Evolutionary conservation across 495 filamentous ascomycete species (phyloP).

Genomic region (Filosporella fistucella): DNA sequence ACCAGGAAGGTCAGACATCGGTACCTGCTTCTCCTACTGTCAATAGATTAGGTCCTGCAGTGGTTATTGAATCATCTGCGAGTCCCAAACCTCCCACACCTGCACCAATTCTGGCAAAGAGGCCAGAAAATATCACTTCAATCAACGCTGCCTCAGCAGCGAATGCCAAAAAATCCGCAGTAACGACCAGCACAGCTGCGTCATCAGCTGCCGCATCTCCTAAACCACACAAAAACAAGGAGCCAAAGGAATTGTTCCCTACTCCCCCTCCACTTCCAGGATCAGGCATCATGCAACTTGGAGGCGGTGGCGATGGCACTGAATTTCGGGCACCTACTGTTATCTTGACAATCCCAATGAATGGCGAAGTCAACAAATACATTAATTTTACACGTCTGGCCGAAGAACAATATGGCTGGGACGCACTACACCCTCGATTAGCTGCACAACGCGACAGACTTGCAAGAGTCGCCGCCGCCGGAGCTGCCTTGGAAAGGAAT

Average conservation of each 20-base stretch:
- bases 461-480: conserved; percentile 76
- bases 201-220: conserved; percentile 56
- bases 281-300: conserved; percentile 60
- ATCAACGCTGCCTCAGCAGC: conserved; percentile 1
- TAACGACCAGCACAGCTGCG: conserved; percentile 36
- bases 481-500: conserved; percentile 71
- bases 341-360: conserved; percentile 73
- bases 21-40: conserved; percentile 23
- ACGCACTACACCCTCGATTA: conserved; percentile 83
- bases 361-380: conserved; percentile 78
- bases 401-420: conserved; percentile 90
- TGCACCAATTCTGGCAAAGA: conserved; percentile 4
- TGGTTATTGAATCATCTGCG: conserved; percentile 16
- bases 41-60: conserved; percentile 17
- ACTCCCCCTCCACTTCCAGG: conserved; percentile 53
- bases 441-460: conserved; percentile 79
- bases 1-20: conserved; percentile 19
- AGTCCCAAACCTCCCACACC: conserved; percentile 21
- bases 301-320: conserved; percentile 36
- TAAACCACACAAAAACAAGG: conserved; percentile 44
- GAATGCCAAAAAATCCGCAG: conserved; percentile 25
- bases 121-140: background rate
- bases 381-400: conserved; percentile 94
- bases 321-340: conserved; percentile 66
- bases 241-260: conserved; percentile 18